A percentile compares a stretch with the other conserved stretches of the same genome.
phyloP scores from a whole-genome alignment of 495 filamentous ascomycete species.

The Aspergillus nidulans region DNA sequence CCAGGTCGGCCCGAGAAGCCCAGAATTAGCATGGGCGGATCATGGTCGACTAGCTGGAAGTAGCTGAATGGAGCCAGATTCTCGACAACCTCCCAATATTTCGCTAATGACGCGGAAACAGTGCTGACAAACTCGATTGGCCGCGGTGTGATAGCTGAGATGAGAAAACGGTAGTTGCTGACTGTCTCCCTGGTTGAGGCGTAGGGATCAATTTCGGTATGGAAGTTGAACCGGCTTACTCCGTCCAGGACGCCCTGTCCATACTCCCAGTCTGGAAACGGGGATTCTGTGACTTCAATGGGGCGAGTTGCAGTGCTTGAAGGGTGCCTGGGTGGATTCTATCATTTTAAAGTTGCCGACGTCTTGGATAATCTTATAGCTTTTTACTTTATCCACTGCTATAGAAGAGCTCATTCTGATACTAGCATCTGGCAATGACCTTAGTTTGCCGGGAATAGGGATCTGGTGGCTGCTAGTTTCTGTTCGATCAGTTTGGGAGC shows the following conservation, averaged over 20 bases:
- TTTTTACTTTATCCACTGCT: slow-evolving; percentile 12
- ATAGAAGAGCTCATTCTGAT: slow-evolving; percentile 18
- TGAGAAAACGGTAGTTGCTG: slow-evolving; percentile 85
- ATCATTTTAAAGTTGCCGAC: slow-evolving; percentile 61
- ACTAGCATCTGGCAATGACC: neutral
- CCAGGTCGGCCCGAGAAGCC: slow-evolving; percentile 58
- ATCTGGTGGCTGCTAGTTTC: no score
- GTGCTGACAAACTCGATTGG: slow-evolving; percentile 61
- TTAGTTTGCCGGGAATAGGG: no score
- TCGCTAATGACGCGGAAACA: slow-evolving; percentile 40
- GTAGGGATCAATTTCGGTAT: slow-evolving; percentile 77
- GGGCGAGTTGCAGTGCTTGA: slow-evolving; percentile 33
- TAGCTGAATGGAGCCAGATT: slow-evolving; percentile 85
- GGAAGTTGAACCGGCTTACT: slow-evolving; percentile 38
- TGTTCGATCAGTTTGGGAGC: no score
- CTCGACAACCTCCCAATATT: slow-evolving; percentile 27
- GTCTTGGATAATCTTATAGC: slow-evolving; percentile 28
- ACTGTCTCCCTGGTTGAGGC: slow-evolving; percentile 55
- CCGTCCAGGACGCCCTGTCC: slow-evolving; percentile 63
- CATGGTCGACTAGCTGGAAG: slow-evolving; percentile 73
- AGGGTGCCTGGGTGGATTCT: slow-evolving; percentile 63
- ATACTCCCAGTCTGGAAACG: slow-evolving; percentile 65
- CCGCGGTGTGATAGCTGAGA: slow-evolving; percentile 75
- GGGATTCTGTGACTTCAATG: slow-evolving; percentile 58
- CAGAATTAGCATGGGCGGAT: slow-evolving; percentile 79